A percentile compares a stretch with the other conserved stretches of the same genome.
Evolutionary conservation across 257 asterid genomes (phyloP).

Genomic region (Thymus mandschuricus): DNA sequence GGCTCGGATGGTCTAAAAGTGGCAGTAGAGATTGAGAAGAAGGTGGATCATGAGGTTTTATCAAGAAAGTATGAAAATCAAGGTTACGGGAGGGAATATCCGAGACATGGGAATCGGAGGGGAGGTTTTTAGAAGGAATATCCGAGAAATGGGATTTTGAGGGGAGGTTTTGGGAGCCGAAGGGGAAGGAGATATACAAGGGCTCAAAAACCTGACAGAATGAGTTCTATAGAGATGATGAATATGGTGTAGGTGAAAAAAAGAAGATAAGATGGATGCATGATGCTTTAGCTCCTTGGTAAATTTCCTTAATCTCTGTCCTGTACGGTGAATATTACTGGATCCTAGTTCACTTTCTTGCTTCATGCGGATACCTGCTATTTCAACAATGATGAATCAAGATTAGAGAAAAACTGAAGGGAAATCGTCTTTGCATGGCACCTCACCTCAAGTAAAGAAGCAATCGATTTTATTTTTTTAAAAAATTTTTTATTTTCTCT

Average conservation of each 20-base stretch:
- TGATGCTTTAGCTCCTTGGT: conserved; percentile 42
- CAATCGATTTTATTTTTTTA: not conserved
- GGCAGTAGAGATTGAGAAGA: conserved; percentile 17
- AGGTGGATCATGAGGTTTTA: conserved; percentile 20
- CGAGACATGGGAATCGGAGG: conserved; percentile 24
- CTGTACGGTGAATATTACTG: not conserved
- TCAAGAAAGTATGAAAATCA: conserved; percentile 26
- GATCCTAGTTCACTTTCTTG: not conserved
- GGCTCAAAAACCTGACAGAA: conserved; percentile 22
- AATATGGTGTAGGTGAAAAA: conserved; percentile 52
- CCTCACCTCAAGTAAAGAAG: too few species aligned
- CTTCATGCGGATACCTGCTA: not conserved
- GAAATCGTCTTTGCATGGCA: not conserved
- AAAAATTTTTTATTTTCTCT: too few species aligned
- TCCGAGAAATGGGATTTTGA: not conserved
- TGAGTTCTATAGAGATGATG: conserved; percentile 22
- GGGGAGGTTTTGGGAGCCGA: conserved; percentile 20
- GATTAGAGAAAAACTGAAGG: not conserved
- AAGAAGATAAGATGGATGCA: conserved; percentile 38
- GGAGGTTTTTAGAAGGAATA: conserved; percentile 23
- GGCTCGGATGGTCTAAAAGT: conserved; percentile 20
- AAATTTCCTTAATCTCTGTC: conserved; percentile 14
- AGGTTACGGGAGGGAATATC: conserved; percentile 3
- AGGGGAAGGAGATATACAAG: conserved; percentile 17
- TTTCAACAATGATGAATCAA: not conserved